Evolutionary conservation across 345 rosid genomes (phyloP).

Genomic region (Aquilaria yunnanensis): DNA sequence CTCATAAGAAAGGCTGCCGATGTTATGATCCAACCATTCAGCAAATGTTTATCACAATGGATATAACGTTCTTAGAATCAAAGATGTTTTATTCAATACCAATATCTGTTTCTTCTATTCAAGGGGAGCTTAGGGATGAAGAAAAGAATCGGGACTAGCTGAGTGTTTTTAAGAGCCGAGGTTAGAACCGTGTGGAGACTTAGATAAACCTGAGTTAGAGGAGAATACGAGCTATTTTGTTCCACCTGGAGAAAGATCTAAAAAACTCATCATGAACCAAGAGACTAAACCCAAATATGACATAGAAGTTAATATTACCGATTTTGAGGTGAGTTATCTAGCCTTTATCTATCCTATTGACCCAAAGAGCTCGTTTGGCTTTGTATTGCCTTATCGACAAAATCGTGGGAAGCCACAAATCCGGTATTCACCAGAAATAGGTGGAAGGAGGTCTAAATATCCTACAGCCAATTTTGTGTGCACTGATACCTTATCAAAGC

Average conservation of each 20-base stretch:
- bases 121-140: neutral
- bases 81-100: neutral
- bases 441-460: neutral
- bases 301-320: neutral
- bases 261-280: no score
- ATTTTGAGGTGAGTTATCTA: no score
- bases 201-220: no score
- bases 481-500: neutral
- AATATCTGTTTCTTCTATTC: neutral
- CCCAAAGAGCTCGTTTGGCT: neutral
- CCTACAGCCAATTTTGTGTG: slow-evolving; percentile 4
- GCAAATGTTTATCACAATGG: neutral
- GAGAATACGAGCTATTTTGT: no score
- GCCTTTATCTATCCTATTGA: neutral
- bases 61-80: neutral
- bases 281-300: no score
- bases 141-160: neutral
- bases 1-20: no score
- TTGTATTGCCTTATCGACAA: neutral
- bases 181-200: neutral
- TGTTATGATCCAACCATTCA: slow-evolving; percentile 1
- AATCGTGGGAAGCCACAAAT: slow-evolving; percentile 7
- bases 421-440: neutral
- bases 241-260: no score
- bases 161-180: neutral